Evolutionary conservation across 768 basidiomycete genomes (phyloP), one percentile per base, ranked within the genome.

Genomic region (Cantharellus cinnabarinus): DNA sequence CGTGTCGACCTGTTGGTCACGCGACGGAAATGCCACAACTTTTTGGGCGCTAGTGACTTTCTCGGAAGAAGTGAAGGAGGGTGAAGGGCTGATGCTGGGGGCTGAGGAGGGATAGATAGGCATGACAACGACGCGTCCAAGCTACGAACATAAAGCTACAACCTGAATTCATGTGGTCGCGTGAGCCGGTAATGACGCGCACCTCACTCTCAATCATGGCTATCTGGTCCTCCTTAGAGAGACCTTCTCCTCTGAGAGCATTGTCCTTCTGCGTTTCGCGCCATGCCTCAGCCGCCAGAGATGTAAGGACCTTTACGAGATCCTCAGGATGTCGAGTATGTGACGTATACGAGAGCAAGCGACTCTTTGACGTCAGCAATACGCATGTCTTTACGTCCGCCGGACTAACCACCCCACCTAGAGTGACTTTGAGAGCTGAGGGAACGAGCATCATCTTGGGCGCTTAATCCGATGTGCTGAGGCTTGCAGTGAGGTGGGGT

Each of bases 181-280:
- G 42, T 10, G 56, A 14, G 56, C 14, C 37, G 41, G 48, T 4
- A 20, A 42, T 5, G 38, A 5, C 5, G 37, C 61, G 29, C 4
- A 62, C 61, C 60, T 62, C 61, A 42, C 61, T 60, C 29, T 62
- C 61, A 3, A 61, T 37, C 60, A 61, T 60, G 2, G 51, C 60
- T 14, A 61, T 34, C 42, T 61, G 41, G 34, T 62, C 61, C 41
- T 62, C 61, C n/a, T 42, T 41, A 34, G 41, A 38, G 38, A 40
- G 41, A 37, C 20, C 20, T 29, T 29, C 20, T 29, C 20, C 20
- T 29, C 39, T 42, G 34, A 4, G 2, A 29, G 20, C 54, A 10
- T 42, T 35, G 5, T 60, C 39, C 7, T 10, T 10, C 38, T 54
- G 10, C 1, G 35, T 37, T 10, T 62, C 61, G 29, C 61, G 62